Percentiles rank a stretch among this genome's conserved stretches.
Conservation (phyloP, 805 yeast species). For the Zygosaccharomyces bailii region DNA sequence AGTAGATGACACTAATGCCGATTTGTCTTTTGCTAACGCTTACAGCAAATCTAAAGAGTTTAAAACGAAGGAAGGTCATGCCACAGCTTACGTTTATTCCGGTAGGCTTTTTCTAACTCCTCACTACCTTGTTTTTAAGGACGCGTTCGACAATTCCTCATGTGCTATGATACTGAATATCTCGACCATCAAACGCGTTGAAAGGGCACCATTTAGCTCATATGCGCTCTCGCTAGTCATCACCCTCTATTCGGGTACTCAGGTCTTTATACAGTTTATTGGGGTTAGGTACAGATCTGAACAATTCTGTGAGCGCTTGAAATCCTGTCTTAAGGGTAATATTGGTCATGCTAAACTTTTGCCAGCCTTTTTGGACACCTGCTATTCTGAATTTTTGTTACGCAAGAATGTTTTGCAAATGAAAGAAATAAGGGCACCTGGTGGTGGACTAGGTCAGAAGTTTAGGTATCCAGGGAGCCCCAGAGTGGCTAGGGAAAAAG, state of each 20-base stretch:
- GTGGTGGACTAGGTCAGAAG: conserved; percentile 80
- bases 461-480: conserved; percentile 92
- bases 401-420: conserved; percentile 43
- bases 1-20: conserved; percentile 65
- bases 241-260: conserved; percentile 61
- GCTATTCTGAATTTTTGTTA: conserved; percentile 83
- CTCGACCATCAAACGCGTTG: conserved; percentile 78
- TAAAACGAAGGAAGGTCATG: conserved; percentile 15
- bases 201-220: conserved; percentile 72
- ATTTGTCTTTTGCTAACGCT: conserved; percentile 41
- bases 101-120: conserved; percentile 72
- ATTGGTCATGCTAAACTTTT: conserved; percentile 58
- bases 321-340: conserved; percentile 58
- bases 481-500: conserved; percentile 67
- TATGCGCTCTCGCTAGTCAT: conserved; percentile 77
- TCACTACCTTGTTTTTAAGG: conserved; percentile 71
- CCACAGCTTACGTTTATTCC: conserved; percentile 41
- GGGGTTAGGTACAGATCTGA: conserved; percentile 80
- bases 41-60: conserved; percentile 19
- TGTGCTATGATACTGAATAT: conserved; percentile 71
- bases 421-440: conserved; percentile 51
- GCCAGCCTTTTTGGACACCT: conserved; percentile 60
- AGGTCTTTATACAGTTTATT: conserved; percentile 65
- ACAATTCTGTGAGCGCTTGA: conserved; percentile 67
- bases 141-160: conserved; percentile 61